These are phyloP conservation scores for Tilletia setariae DNA, from an alignment of 1,284 basidiomycete species.

Conservation along the genomic window DNA sequence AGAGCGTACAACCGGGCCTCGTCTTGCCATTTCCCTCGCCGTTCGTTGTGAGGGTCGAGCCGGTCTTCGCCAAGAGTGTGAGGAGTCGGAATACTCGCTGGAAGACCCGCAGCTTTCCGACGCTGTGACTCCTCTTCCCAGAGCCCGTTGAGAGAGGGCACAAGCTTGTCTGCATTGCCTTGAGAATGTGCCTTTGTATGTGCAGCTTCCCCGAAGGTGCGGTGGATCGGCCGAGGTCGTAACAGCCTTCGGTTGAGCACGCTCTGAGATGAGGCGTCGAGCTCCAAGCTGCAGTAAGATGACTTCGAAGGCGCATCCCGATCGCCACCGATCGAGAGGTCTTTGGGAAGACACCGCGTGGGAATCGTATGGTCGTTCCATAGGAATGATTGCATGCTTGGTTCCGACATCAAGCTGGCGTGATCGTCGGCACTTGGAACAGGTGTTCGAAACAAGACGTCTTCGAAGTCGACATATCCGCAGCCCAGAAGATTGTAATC, in stretches of 20 bases:
- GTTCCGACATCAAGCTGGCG: conserved; percentile 1
- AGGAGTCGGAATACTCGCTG: conserved; percentile 33
- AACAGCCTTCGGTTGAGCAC: conserved; percentile 78
- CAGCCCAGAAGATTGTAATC: conserved; percentile 95
- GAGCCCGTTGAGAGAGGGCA: conserved; percentile 81
- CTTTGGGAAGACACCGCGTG: conserved; percentile 1
- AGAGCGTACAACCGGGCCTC: conserved; percentile 52
- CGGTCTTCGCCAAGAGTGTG: conserved; percentile 29
- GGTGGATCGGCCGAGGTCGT: conserved; percentile 68
- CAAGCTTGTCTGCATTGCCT: conserved; percentile 66
- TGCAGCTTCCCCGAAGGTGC: conserved; percentile 57
- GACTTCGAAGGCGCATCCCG: conserved; percentile 64
- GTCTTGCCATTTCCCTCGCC: conserved; percentile 40
- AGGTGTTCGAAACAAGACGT: conserved; percentile 59
- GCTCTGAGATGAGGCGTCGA: conserved; percentile 75
- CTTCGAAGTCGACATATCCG: conserved; percentile 71
- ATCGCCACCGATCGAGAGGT: not conserved
- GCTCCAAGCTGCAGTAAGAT: conserved; percentile 73
- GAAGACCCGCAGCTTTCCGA: conserved; percentile 55
- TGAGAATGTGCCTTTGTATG: conserved; percentile 15
- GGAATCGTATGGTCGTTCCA: conserved; percentile 10
- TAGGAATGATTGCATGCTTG: conserved; percentile 1
- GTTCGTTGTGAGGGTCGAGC: not conserved
- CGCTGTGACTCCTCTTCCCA: conserved; percentile 89
- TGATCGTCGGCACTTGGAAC: conserved; percentile 53